A percentile compares a stretch with the other conserved stretches of the same genome.
Evolutionary conservation across 1,284 basidiomycete genomes (phyloP).

Genomic region (Phylloporus sp.): DNA sequence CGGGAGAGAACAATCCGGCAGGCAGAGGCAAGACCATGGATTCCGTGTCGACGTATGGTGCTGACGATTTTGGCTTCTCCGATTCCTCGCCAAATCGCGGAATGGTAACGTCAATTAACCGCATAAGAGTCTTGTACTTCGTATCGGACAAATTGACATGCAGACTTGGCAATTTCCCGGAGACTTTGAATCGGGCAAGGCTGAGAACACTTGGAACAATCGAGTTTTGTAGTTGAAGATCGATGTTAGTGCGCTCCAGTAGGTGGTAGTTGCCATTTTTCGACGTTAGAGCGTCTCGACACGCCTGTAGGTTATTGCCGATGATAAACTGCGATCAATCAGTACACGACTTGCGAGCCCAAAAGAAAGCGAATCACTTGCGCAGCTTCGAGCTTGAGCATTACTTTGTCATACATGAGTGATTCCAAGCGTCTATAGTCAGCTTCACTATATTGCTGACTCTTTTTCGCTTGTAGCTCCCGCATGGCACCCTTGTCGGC

Average conservation of each 20-base stretch:
- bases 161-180: constrained; percentile 88
- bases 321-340: constrained; percentile 77
- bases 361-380: constrained; percentile 63
- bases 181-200: constrained; percentile 90
- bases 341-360: constrained; percentile 5
- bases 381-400: constrained; percentile 85
- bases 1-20: constrained; percentile 55
- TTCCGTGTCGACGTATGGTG: constrained; percentile 30
- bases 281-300: constrained; percentile 75
- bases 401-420: constrained; percentile 96
- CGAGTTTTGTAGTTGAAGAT: constrained; percentile 91
- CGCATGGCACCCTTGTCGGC: constrained; percentile 85
- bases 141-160: constrained; percentile 94
- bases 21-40: constrained; percentile 54
- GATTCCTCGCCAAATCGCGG: constrained; percentile 77
- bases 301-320: constrained; percentile 84
- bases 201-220: constrained; percentile 89
- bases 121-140: constrained; percentile 96
- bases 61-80: constrained; percentile 29
- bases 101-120: constrained; percentile 89
- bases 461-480: constrained; percentile 85
- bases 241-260: constrained; percentile 92
- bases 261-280: constrained; percentile 74
- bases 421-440: constrained; percentile 91
- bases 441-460: constrained; percentile 86